These are phyloP conservation scores for Umbelopsis vinacea DNA, from an alignment of 192 early-diverging fungal species.

Conservation along the genomic window DNA sequence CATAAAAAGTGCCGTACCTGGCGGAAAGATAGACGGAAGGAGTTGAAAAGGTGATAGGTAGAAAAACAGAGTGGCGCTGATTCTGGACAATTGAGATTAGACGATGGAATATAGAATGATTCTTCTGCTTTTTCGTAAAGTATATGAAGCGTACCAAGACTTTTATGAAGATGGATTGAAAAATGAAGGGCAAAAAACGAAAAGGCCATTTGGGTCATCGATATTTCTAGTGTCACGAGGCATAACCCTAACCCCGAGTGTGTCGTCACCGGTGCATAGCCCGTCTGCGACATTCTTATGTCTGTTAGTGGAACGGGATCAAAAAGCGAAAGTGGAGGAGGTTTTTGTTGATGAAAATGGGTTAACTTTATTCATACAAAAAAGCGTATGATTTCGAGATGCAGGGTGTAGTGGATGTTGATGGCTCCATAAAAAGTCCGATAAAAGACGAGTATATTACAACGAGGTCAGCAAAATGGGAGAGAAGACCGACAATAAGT, in stretches of 20 bases:
- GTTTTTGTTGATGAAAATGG: neutral
- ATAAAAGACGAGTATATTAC: neutral
- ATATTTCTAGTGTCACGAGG: slow-evolving; percentile 24
- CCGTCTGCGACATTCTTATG: neutral
- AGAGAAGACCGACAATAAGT: neutral
- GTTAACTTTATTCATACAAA: slow-evolving; percentile 2
- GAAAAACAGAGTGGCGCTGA: neutral
- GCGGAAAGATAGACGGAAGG: neutral
- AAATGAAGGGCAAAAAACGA: slow-evolving; percentile 19
- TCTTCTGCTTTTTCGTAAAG: neutral
- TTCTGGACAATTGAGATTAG: too few relatives aligned
- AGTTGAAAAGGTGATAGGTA: neutral
- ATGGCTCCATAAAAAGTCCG: slow-evolving; percentile 4
- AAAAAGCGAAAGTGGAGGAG: neutral
- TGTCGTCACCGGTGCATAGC: slow-evolving; percentile 20
- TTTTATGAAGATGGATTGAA: slow-evolving; percentile 14
- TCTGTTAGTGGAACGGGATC: neutral
- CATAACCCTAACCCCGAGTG: slow-evolving; percentile 15
- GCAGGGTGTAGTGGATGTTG: neutral
- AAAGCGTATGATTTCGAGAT: neutral
- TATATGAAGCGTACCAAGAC: neutral
- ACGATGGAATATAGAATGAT: too few relatives aligned
- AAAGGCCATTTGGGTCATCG: slow-evolving; percentile 11
- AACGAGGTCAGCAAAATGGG: neutral
- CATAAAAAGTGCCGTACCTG: slow-evolving; percentile 4